Conservation (phyloP, 2,329 filamentous ascomycete genomes). For the Colletotrichum viniferum region DNA sequence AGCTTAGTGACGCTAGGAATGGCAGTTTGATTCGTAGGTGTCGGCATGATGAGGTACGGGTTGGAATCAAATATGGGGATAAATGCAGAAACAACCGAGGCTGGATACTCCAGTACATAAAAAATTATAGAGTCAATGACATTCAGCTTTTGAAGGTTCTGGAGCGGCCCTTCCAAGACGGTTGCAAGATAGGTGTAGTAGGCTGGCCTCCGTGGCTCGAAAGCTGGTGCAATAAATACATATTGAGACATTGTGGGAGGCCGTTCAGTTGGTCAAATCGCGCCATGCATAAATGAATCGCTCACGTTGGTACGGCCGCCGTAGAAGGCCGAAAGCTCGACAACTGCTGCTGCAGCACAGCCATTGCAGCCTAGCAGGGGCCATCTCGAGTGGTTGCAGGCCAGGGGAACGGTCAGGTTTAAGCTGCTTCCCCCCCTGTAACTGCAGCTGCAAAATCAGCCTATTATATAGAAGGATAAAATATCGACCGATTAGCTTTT, state of each 20-base stretch:
- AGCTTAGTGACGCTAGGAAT: background rate
- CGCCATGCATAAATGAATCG: background rate
- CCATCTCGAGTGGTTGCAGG: background rate
- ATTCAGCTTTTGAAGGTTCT: accelerated
- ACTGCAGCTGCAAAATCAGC: background rate
- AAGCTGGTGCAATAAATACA: accelerated
- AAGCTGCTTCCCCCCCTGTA: background rate
- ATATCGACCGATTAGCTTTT: background rate
- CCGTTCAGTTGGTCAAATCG: accelerated
- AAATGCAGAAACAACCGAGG: background rate
- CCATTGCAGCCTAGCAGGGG: background rate
- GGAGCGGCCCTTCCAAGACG: background rate
- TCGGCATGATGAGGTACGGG: background rate
- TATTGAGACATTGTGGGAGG: background rate
- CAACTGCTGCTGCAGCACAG: background rate
- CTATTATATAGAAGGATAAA: accelerated
- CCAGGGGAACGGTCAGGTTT: accelerated
- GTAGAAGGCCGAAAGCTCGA: background rate
- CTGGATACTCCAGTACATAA: accelerated
- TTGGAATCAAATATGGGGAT: background rate
- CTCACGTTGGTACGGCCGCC: background rate
- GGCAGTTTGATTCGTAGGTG: background rate
- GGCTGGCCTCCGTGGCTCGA: background rate
- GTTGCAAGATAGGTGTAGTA: accelerated
- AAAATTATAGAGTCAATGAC: accelerated